phyloP scores from a whole-genome alignment of 345 rosid species.

The Lepidium aucheri region DNA sequence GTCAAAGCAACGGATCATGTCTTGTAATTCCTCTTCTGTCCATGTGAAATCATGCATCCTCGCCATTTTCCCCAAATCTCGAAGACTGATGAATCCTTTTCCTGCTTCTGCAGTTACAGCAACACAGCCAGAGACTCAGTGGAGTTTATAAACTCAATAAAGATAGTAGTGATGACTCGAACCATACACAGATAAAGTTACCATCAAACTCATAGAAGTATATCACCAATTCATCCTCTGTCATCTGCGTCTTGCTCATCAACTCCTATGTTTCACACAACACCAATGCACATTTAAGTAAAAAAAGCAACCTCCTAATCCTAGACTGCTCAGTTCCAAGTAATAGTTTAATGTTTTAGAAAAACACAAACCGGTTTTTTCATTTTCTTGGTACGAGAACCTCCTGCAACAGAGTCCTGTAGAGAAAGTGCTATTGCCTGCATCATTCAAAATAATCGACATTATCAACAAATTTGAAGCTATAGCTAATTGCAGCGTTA shows the following conservation, averaged over 20 bases:
- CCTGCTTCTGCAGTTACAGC: conserved; percentile 48
- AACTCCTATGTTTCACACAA: conserved; percentile 31
- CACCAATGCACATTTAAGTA: not conserved
- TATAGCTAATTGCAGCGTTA: not conserved
- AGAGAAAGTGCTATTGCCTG: conserved; percentile 80
- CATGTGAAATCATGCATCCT: conserved; percentile 61
- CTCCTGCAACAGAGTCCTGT: conserved; percentile 30
- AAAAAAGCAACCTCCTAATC: not conserved
- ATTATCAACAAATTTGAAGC: not conserved
- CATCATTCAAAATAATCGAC: not conserved
- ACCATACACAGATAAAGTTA: conserved; percentile 19
- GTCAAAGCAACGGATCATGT: conserved; percentile 79
- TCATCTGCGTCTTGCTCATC: conserved; percentile 61
- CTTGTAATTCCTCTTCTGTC: conserved; percentile 58
- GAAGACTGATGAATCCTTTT: conserved; percentile 40
- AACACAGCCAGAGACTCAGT: not conserved
- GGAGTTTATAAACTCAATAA: not conserved
- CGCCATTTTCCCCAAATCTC: conserved; percentile 54
- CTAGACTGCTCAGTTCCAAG: not conserved
- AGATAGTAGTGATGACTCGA: not conserved
- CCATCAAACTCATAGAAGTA: conserved; percentile 83
- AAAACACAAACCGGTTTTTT: conserved; percentile 39
- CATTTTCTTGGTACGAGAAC: conserved; percentile 27
- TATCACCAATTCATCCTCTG: conserved; percentile 64
- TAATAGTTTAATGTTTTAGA: not conserved